Evolutionary conservation across 1,139 yeast species (phyloP), one percentile per base, ranked within the genome.

Genomic region (Hyphopichia buzzinii): DNA sequence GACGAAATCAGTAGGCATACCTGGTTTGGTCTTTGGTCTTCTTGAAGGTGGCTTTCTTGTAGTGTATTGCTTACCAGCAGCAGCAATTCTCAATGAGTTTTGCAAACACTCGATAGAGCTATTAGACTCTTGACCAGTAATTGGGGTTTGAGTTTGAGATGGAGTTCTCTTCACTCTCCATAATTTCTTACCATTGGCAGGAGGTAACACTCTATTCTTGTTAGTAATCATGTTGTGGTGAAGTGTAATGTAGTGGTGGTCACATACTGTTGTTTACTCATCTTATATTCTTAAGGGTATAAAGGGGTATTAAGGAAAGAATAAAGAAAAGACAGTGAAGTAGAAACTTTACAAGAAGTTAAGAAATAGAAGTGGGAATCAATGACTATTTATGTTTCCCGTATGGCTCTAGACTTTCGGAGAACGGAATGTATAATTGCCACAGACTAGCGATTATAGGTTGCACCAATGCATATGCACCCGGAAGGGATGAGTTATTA

Each of bases 11-110:
- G 67, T 68, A 37, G 75, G 77, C 59, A 60, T 64, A 7, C 79
- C 79, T 5, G 78, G 78, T 48, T 61, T 70, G 49, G 64, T 65
- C 57, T 68, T 71, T 17, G 80, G 79, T 54, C 79, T 65, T 50
- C 70, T 69, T 37, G 68, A 61, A 15, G 75, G 74, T 12, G 74
- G 68, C 45, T 73, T 71, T 46, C 62, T 72, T 16, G 64, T 62
- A 17, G 67, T 55, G 49, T 52, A 59, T 34, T 56, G 50, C 17
- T 47, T 51, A 30, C 59, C 59, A 30, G 66, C 66, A 34, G 58
- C 57, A 37, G 70, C 56, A 34, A 70, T 69, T 48, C 55, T 66
- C 42, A 69, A 61, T n/a, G 74, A 67, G 48, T 64, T 70, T 50
- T 69, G 65, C 47, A 69, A 59, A 49, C 76, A 70, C 45, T 67